Evolutionary conservation across 768 basidiomycete genomes (phyloP).

Genomic region (Porpolomopsis calyptriformis): DNA sequence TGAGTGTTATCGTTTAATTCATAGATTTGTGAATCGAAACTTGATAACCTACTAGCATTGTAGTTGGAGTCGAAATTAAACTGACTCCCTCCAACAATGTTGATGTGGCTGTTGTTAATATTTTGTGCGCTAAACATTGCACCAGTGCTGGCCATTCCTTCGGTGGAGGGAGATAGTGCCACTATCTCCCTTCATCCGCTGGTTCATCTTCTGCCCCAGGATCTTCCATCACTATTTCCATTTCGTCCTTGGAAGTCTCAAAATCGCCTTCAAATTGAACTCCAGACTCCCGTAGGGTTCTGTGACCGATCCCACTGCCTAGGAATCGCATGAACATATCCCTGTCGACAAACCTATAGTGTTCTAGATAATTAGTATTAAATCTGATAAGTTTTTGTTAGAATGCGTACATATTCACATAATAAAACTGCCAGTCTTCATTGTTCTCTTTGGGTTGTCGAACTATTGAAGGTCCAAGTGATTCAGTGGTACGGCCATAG

Average conservation of each 20-base stretch:
- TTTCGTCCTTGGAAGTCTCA: not conserved
- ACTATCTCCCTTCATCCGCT: not conserved
- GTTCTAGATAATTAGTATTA: not conserved
- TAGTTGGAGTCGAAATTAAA: no score
- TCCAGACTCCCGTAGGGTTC: not conserved
- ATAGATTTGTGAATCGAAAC: no score
- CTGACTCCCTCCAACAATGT: no score
- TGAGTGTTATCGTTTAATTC: no score
- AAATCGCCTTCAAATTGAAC: not conserved
- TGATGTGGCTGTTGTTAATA: no score
- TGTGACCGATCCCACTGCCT: slow-evolving; percentile 23
- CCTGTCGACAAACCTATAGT: slow-evolving; percentile 29
- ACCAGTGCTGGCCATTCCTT: no score
- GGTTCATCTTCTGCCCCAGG: not conserved
- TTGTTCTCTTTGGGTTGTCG: not conserved
- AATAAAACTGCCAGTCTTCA: slow-evolving; percentile 23
- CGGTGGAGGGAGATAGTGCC: no score
- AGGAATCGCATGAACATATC: slow-evolving; percentile 29
- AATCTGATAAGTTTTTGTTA: not conserved
- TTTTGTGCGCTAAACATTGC: no score
- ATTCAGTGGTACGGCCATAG: not conserved
- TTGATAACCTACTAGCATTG: no score
- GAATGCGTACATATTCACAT: slow-evolving; percentile 26
- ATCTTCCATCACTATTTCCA: not conserved
- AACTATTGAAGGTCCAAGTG: slow-evolving; percentile 2